Percentiles rank a stretch among this genome's conserved stretches.
phyloP scores from a whole-genome alignment of 805 yeast genomes.

The Barnettozyma botsteinii region DNA sequence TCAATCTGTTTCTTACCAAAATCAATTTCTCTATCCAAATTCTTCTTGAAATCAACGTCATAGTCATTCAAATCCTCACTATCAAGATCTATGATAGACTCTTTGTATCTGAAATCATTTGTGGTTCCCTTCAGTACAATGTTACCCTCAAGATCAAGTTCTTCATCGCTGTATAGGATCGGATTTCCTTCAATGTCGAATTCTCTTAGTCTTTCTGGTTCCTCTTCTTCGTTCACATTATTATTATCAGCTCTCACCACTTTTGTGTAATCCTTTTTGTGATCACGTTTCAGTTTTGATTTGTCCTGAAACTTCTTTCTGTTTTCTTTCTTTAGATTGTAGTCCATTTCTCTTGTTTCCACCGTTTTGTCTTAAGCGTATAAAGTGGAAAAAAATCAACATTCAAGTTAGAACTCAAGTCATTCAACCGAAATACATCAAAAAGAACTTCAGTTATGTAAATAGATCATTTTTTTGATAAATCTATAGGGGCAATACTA shows the following conservation, averaged over 20 bases:
- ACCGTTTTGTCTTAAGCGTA: too few species aligned
- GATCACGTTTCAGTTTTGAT: constrained; percentile 32
- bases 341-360: constrained; percentile 17
- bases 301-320: constrained; percentile 38
- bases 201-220: constrained; percentile 15
- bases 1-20: constrained; percentile 1
- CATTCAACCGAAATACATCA: too few species aligned
- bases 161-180: constrained; percentile 13
- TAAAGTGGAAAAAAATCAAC: too few species aligned
- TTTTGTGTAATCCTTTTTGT: constrained; percentile 33
- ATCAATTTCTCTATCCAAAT: constrained; percentile 9
- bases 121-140: constrained; percentile 13
- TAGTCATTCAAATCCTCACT: constrained; percentile 11
- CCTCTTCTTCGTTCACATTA: constrained; percentile 11
- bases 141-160: constrained; percentile 11
- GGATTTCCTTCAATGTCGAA: constrained; percentile 15
- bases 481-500: too few species aligned
- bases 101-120: constrained; percentile 22
- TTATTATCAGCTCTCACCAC: constrained; percentile 20
- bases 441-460: too few species aligned
- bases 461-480: too few species aligned
- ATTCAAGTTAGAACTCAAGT: too few species aligned
- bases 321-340: constrained; percentile 32
- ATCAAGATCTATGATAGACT: constrained; percentile 15
- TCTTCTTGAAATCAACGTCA: constrained; percentile 16